Evolutionary conservation across 192 early-diverging fungal genomes (phyloP), one percentile per base, ranked within the genome.

Genomic region (Mortierella antarctica): DNA sequence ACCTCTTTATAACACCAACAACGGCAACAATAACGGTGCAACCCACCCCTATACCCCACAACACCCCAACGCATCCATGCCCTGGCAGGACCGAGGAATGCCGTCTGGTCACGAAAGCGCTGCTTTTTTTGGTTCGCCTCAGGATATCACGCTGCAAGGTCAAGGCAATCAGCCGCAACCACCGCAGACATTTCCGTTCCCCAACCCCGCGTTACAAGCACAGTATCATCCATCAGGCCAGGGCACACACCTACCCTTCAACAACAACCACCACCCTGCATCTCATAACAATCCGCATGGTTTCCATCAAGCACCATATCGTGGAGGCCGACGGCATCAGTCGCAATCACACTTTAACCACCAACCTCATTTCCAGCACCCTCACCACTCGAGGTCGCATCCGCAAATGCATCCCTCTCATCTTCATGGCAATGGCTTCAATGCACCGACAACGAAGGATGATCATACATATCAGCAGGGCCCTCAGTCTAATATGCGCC

Each of bases 401-500:
- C 70, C 77, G 8, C 77, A 71, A 13, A 49, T 63, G 57, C 77
- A 80, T 45, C 39, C 31, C 21, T 17, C 57, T 31, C 64, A 65
- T 7, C 69, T 67, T 31, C 65, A 69, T 52, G 49, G 49, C 46
- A 67, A 53, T 40, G 69, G 57, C 65, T 71, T 49, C 49, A 65
- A 63, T 18, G 18, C 20, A 7, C 69, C 63, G 12, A 47, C 64
- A 14, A n/a, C 57, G 31, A 70, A 65, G 54, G 77, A 80, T 52
- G 77, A 80, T 31, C 68, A 63, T 61, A 57, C 40, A n/a, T 79
- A 44, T 18, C 47, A 62, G 15, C 75, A 79, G 45, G 75, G 67
- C 1, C 44, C 62, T 13, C 68, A 62, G 10, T 41, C 56, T 20
- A 11, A 61, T 39, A 54, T 48, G 44, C 75, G 75, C 39, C 71